A percentile compares a stretch with the other conserved stretches of the same genome.
Conservation (phyloP, 2,329 filamentous ascomycete species). For the Cladosporium sp. region DNA sequence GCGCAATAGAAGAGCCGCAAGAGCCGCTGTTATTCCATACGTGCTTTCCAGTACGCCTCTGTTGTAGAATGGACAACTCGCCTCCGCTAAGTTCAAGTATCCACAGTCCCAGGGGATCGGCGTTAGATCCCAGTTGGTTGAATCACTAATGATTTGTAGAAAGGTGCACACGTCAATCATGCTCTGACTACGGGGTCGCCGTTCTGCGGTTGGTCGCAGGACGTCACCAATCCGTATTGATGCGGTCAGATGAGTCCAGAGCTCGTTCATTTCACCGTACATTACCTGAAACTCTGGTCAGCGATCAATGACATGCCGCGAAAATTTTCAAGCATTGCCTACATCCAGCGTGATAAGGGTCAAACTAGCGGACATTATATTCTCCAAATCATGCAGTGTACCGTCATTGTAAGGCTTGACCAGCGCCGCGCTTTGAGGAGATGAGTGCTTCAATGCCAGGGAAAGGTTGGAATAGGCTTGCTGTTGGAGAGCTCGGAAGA, state of each 20-base stretch:
- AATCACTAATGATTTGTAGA: neutral
- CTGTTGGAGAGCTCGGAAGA: neutral
- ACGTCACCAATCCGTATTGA: no score
- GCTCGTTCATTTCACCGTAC: no score
- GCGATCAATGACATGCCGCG: no score
- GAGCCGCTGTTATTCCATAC: neutral
- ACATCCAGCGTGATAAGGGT: no score
- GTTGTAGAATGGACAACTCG: neutral
- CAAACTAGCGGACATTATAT: no score
- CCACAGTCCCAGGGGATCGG: neutral
- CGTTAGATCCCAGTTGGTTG: neutral
- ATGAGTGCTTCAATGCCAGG: neutral
- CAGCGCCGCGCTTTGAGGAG: no score
- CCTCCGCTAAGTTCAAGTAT: neutral
- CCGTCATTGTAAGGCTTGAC: no score
- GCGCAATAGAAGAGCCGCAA: neutral
- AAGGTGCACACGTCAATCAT: neutral
- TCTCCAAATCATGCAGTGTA: no score
- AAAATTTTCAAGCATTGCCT: no score
- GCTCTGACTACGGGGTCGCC: neutral
- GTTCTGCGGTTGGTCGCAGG: no score
- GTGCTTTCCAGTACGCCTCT: neutral
- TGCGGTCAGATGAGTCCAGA: no score
- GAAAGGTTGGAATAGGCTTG: constrained; percentile 1
- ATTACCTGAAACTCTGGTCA: no score